Base-by-base conservation (phyloP, 768 basidiomycete species). In the Boletus sp. region DNA sequence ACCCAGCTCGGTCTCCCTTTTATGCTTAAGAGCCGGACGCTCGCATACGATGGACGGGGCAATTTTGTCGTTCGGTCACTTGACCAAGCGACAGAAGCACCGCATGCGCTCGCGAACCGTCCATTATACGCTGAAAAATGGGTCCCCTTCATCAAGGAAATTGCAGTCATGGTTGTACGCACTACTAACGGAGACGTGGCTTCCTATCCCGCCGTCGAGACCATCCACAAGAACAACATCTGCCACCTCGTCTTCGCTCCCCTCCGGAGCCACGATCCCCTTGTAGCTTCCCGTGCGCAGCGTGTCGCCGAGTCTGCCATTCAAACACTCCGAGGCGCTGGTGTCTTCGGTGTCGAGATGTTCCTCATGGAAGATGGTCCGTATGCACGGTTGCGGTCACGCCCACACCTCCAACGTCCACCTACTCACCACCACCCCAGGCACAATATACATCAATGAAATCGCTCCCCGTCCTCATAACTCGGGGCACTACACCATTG, bases 391-490 rank as follows among this genome's bases (percentile, higher is more conserved):
- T 41, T 30, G 33, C 19, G 7, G 39, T 35, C 32, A 7, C 41
- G 8, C 30, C 29, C 25, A 15, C 27, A 15, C 21, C 13, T 39
- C 17, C 19, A 19, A 39, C 7, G 19, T 14, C 7, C 27, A n/a
- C 5, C 8, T 3, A 30, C 44, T 15, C 32, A 53, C n/a, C 15
- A 15, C 13, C 29, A 27, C 4, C 14, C 6, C 60, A 95, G 93
- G 89, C 13, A 70, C 77, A 1, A 79, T 98, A 1, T 84, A 84
- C 54, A 81, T 99, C 58, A 99, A 99, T 71, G 97, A 99, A 74
- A 96, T 99, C 56, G 97, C 97, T 0, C 97, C 97, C 13, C 83
- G 97, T 17, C 96, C 97, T 1, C 97, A 99, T 70, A 99, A 98
- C 74, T 98, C 95, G 9, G 97, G 96, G 0, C 97, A 99, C 70